Conservation (phyloP, 176 grass and related monocot species). For the Oryza rufipogon region DNA sequence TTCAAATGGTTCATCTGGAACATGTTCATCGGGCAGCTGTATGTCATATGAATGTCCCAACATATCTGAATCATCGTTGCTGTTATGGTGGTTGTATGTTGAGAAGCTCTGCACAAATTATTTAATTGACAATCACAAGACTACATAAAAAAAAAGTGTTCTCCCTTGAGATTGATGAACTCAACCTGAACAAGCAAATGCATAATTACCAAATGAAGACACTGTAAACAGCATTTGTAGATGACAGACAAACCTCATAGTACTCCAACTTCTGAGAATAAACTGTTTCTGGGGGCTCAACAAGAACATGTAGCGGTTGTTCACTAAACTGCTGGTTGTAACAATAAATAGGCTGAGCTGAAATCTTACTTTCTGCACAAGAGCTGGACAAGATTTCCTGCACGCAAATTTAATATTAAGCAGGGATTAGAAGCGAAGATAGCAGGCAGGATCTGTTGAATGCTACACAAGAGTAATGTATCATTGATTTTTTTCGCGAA, state of each 20-base stretch:
- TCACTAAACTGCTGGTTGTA: slow-evolving; percentile 66
- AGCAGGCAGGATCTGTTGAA: neutral
- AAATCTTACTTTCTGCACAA: slow-evolving; percentile 37
- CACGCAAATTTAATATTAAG: neutral
- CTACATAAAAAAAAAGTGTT: neutral
- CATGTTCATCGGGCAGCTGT: slow-evolving; percentile 33
- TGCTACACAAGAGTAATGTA: neutral
- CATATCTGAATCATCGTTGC: slow-evolving; percentile 35
- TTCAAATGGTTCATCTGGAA: slow-evolving; percentile 45
- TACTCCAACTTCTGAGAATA: slow-evolving; percentile 65
- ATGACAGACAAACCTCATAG: slow-evolving; percentile 57
- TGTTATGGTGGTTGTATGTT: slow-evolving; percentile 42
- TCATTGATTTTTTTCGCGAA: neutral
- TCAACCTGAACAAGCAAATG: slow-evolving; percentile 14
- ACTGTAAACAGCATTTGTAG: neutral
- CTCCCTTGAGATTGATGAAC: neutral
- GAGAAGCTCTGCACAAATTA: slow-evolving; percentile 48
- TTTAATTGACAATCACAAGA: slow-evolving; percentile 12
- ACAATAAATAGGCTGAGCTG: slow-evolving; percentile 51
- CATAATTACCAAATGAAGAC: neutral
- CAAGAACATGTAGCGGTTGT: slow-evolving; percentile 57
- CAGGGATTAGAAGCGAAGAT: neutral
- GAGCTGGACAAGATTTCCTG: slow-evolving; percentile 29
- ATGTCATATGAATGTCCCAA: slow-evolving; percentile 38
- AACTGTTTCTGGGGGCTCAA: slow-evolving; percentile 59